Evolutionary conservation across 768 basidiomycete species (phyloP).

Genomic region (Trametes coccinea): DNA sequence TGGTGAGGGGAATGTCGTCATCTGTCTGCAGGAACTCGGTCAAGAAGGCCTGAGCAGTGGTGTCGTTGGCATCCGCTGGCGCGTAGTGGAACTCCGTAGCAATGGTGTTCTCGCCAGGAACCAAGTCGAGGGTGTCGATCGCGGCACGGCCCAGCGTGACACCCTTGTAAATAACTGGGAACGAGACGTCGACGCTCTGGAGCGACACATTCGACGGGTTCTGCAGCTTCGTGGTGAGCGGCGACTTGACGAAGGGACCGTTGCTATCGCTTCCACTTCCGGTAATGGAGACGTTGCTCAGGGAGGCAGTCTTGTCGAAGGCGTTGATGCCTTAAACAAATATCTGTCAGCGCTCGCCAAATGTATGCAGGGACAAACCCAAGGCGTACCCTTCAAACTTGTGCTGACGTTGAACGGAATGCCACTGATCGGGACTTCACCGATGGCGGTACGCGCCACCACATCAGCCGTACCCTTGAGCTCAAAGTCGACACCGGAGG

Average conservation of each 20-base stretch:
- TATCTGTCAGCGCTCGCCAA: not conserved
- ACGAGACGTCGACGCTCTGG: constrained; percentile 53
- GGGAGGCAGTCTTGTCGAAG: constrained; percentile 52
- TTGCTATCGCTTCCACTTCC: constrained; percentile 69
- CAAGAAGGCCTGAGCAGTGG: constrained; percentile 63
- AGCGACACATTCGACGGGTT: constrained; percentile 73
- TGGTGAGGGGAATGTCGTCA: constrained; percentile 47
- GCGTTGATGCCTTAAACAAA: constrained; percentile 41
- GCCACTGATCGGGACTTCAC: constrained; percentile 62
- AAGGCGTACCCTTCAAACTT: constrained; percentile 46
- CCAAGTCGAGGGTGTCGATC: constrained; percentile 56
- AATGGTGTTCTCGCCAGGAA: constrained; percentile 56
- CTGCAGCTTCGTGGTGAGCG: constrained; percentile 55
- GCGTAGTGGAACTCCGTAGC: constrained; percentile 67
- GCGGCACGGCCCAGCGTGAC: constrained; percentile 59
- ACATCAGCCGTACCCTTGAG: constrained; percentile 61
- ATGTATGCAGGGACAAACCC: too few relatives aligned
- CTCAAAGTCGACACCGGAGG: constrained; percentile 42
- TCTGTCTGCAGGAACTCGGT: constrained; percentile 58
- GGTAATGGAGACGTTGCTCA: constrained; percentile 58
- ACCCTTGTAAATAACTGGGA: constrained; percentile 59
- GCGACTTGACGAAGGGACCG: constrained; percentile 55
- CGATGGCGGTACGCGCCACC: constrained; percentile 60
- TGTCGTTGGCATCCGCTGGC: constrained; percentile 65
- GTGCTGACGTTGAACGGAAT: constrained; percentile 66